Conservation (phyloP, 352 stramenopile genomes). For the Phytopythium ostracodes region DNA sequence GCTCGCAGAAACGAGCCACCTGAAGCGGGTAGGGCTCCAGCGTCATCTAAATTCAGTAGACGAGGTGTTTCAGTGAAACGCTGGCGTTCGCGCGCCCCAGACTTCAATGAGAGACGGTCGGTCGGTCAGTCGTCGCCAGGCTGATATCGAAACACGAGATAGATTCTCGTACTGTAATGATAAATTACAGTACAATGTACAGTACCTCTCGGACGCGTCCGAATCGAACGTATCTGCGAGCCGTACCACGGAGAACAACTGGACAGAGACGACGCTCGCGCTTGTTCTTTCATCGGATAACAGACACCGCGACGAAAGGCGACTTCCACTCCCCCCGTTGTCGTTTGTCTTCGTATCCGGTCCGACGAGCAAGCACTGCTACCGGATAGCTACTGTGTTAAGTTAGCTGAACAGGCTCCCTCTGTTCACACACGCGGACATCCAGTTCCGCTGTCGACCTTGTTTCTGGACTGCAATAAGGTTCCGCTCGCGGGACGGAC, state of each 20-base stretch:
- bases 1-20: neutral
- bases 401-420: neutral
- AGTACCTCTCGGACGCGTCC: neutral
- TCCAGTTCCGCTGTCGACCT: constrained; percentile 8
- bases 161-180: neutral
- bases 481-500: constrained; percentile 3
- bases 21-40: neutral
- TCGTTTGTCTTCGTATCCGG: no score
- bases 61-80: neutral
- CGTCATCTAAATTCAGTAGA: neutral
- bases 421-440: neutral
- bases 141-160: neutral
- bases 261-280: neutral
- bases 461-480: neutral
- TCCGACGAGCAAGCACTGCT: no score
- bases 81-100: neutral
- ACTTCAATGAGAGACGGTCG: constrained; percentile 2
- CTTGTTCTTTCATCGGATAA: neutral
- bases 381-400: neutral
- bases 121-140: no score
- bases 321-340: neutral
- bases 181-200: neutral
- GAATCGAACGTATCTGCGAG: neutral
- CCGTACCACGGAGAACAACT: neutral
- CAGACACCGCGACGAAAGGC: neutral